Percentiles rank a stretch among this genome's conserved stretches.
Conservation (phyloP, 495 filamentous ascomycete genomes). For the Cladorrhinum samala region DNA sequence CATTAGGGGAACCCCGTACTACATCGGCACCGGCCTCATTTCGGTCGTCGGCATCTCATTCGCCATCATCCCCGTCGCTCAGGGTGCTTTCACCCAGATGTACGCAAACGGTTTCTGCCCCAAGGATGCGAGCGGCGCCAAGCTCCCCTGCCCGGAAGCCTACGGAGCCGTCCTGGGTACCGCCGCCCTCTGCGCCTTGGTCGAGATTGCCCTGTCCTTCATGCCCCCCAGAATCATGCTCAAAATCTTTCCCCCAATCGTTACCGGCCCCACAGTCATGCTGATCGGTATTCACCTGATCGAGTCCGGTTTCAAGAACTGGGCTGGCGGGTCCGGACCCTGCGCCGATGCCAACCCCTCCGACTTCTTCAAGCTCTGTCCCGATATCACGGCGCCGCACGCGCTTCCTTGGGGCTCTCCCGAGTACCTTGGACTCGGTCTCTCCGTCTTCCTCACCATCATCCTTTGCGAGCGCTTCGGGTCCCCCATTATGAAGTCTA, state of each 20-base stretch:
- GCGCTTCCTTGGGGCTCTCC: constrained; percentile 82
- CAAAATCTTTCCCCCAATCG: constrained; percentile 79
- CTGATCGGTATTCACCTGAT: constrained; percentile 65
- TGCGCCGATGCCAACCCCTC: constrained; percentile 52
- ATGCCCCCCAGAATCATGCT: constrained; percentile 63
- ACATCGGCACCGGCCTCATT: constrained; percentile 80
- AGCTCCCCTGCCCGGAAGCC: constrained; percentile 72
- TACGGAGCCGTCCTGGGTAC: constrained; percentile 86
- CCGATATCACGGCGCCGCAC: constrained; percentile 65
- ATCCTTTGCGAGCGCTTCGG: constrained; percentile 84
- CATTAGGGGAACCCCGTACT: constrained; percentile 74
- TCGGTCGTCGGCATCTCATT: constrained; percentile 89
- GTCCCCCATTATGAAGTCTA: constrained; percentile 59
- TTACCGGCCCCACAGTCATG: constrained; percentile 79
- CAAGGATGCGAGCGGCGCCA: constrained; percentile 52
- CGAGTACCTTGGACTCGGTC: constrained; percentile 84
- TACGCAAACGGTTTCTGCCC: constrained; percentile 77
- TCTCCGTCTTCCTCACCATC: constrained; percentile 83
- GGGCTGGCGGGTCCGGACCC: constrained; percentile 69
- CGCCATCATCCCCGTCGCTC: constrained; percentile 77
- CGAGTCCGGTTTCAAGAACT: constrained; percentile 69
- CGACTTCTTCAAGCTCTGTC: constrained; percentile 60
- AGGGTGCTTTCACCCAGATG: constrained; percentile 75
- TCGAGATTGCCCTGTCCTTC: constrained; percentile 72
- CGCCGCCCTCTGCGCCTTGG: constrained; percentile 57